phyloP scores from a whole-genome alignment of 768 basidiomycete species.

The Baorangia bicolor region DNA sequence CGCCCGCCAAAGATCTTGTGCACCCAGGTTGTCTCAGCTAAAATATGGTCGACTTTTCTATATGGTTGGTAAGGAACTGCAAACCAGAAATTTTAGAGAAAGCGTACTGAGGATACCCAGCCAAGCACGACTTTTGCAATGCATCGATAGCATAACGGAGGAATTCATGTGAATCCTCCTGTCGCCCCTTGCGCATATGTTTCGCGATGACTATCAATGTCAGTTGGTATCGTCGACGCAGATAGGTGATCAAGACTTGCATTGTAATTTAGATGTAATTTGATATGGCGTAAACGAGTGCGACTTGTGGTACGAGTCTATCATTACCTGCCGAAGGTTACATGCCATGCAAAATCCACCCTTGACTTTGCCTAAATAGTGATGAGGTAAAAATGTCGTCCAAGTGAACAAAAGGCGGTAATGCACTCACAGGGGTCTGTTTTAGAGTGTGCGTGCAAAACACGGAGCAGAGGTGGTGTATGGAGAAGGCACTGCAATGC shows the following conservation, averaged over 20 bases:
- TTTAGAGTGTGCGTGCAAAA: conserved; percentile 51
- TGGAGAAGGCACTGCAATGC: conserved; percentile 91
- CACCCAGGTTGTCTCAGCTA: conserved; percentile 90
- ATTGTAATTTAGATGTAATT: conserved; percentile 67
- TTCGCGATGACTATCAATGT: conserved; percentile 77
- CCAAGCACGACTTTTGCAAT: conserved; percentile 80
- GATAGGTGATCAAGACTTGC: conserved; percentile 42
- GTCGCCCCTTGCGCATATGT: conserved; percentile 85
- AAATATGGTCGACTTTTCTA: conserved; percentile 67
- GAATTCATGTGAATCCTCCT: conserved; percentile 98
- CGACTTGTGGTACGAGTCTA: conserved; percentile 47
- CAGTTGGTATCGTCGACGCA: conserved; percentile 4
- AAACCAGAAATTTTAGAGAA: neutral
- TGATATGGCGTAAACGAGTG: conserved; percentile 59
- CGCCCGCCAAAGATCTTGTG: conserved; percentile 93
- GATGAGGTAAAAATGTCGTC: conserved; percentile 9
- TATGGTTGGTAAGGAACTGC: conserved; percentile 11
- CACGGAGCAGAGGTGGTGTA: conserved; percentile 79
- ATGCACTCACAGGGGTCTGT: conserved; percentile 56
- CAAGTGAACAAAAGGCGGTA: neutral
- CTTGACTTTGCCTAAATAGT: conserved; percentile 39
- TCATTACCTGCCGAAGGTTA: conserved; percentile 55
- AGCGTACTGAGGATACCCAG: conserved; percentile 67
- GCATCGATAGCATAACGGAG: conserved; percentile 92
- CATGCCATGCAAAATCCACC: conserved; percentile 79